Base-by-base conservation (phyloP, 495 filamentous ascomycete genomes). In the Lasiosphaeria hispida region DNA sequence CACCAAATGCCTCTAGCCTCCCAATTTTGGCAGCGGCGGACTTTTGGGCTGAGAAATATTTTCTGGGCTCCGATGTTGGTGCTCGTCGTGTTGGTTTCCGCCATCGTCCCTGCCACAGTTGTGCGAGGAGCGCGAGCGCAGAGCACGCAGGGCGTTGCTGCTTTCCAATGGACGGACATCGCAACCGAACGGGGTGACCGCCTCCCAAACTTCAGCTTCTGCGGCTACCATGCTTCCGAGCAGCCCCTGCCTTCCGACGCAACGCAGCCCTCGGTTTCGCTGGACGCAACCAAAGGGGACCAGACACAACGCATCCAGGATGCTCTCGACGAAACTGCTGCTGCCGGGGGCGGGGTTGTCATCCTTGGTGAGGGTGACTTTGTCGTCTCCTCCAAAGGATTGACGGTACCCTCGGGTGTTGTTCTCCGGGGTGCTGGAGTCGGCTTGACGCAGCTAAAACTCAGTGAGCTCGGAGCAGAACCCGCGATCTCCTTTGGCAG, bases 241-340 rank as follows among this genome's bases (percentile, higher is more conserved):
- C 14, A 47, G 5, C 43, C 43, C 14, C 14, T 47, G 43, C 43
- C 43, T 18, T 47, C 43, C 6, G 23, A 47, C 43, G 10, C 13
- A 11, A 17, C 43, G 2, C 14, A 17, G n/a, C 18, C 43, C 14
- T 10, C 50, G 8, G 11, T 18, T 23, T 50, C 50, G 10, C 15
- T 63, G n/a, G 30, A 42, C 3, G 44, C 55, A 10, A 51, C 47
- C 2, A 50, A 42, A 8, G 53, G 47, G 8, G 60, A 63, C 55
- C 60, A 63, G 60, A 58, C 60, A 19, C 23, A 23, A 6, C 43
- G 53, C n/a, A 63, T 63, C 35, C 60, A 63, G 30, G 37, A 57
- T 7, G 60, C 60, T 9, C 33, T 63, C 6, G 40, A 63, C 45
- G 36, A 48, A 30, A 37, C 34, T 36, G 49, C 55, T 7, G 41